A percentile compares a stretch with the other conserved stretches of the same genome.
These are phyloP conservation scores for Chrysopogon serrulatus DNA, from an alignment of 176 grass and related monocot species.

Conservation along the genomic window DNA sequence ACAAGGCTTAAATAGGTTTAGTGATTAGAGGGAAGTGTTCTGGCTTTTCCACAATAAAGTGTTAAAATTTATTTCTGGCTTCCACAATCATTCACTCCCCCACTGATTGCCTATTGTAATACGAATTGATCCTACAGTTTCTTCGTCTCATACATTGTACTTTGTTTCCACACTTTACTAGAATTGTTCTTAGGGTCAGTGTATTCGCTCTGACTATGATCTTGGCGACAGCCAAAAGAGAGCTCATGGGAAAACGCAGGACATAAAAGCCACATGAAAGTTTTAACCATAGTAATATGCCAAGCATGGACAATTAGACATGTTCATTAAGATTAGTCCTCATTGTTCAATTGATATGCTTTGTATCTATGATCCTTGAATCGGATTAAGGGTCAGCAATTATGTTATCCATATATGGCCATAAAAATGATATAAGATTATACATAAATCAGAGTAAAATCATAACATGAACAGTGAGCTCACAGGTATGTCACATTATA, in stretches of 20 bases:
- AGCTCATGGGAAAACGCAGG: neutral
- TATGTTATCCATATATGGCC: neutral
- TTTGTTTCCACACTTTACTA: too few relatives aligned
- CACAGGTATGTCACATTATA: neutral
- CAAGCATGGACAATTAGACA: neutral
- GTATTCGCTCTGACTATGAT: neutral
- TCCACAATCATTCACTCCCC: too few relatives aligned
- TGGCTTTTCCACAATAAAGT: too few relatives aligned
- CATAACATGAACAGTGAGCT: neutral
- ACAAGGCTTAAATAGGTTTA: too few relatives aligned
- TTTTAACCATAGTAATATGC: neutral
- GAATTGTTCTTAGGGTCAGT: too few relatives aligned
- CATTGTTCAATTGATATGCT: neutral
- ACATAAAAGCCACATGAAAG: neutral
- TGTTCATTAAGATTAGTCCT: neutral
- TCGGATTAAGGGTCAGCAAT: too few relatives aligned
- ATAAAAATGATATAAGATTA: neutral
- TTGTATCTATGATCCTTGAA: neutral
- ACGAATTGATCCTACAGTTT: too few relatives aligned
- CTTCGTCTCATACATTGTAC: too few relatives aligned
- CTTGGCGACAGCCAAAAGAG: neutral
- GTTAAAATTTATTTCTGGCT: too few relatives aligned
- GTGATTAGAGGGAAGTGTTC: too few relatives aligned
- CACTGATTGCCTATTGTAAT: too few relatives aligned
- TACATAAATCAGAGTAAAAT: neutral